Percentiles rank a stretch among this genome's conserved stretches.
phyloP scores from a whole-genome alignment of 2,329 filamentous ascomycete genomes.

The Ascomycota sp. region DNA sequence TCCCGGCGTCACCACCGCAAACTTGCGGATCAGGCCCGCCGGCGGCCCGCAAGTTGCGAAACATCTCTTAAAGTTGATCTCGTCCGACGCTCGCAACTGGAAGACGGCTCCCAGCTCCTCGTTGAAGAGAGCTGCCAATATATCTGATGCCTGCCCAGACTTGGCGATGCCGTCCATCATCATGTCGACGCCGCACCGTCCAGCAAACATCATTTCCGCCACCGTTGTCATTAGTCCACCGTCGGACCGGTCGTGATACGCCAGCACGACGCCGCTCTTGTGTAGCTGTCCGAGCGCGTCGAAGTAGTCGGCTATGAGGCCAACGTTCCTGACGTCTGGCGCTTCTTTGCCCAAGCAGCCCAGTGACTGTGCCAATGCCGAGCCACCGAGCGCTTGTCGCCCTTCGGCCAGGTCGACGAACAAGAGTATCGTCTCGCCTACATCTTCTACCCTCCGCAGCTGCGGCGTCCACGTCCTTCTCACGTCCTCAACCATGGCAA shows the following conservation, averaged over 20 bases:
- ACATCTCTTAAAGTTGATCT: constrained; percentile 69
- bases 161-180: constrained; percentile 56
- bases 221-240: constrained; percentile 81
- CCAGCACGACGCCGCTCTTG: constrained; percentile 46
- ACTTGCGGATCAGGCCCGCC: constrained; percentile 60
- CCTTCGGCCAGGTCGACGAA: constrained; percentile 79
- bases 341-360: constrained; percentile 67
- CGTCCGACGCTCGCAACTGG: constrained; percentile 72
- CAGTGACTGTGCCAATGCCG: constrained; percentile 76
- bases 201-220: constrained; percentile 96
- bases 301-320: constrained; percentile 74
- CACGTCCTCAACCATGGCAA: constrained; percentile 65
- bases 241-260: constrained; percentile 88
- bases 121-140: constrained; percentile 74
- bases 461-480: constrained; percentile 87
- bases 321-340: constrained; percentile 68
- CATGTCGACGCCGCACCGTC: constrained; percentile 70
- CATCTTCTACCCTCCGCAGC: constrained; percentile 62
- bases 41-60: constrained; percentile 83
- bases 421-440: constrained; percentile 73
- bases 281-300: constrained; percentile 56
- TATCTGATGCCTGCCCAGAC: constrained; percentile 37
- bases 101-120: constrained; percentile 93
- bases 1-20: constrained; percentile 52
- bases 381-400: constrained; percentile 68